These are phyloP conservation scores for Rubia balearica DNA, from an alignment of 305 asterid genomes.

Conservation along the genomic window DNA sequence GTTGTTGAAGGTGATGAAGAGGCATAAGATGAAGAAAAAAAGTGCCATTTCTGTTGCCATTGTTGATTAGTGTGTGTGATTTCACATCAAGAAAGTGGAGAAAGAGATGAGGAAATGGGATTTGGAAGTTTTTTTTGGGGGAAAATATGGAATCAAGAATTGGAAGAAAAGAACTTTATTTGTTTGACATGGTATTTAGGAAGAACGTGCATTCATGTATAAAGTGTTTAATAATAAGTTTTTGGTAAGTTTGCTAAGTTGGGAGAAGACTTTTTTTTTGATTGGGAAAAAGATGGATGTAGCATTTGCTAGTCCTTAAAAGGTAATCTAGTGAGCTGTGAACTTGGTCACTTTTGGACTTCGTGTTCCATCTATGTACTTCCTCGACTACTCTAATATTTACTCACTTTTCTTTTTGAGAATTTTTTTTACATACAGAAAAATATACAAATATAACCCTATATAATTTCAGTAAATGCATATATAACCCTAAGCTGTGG, in stretches of 20 bases:
- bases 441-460: too few species aligned
- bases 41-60: not conserved
- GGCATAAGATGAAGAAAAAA: constrained; percentile 11
- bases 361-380: too few species aligned
- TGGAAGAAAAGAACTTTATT: constrained; percentile 10
- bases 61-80: not conserved
- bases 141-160: not conserved
- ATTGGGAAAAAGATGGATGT: not conserved
- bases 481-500: too few species aligned
- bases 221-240: constrained; percentile 8
- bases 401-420: too few species aligned
- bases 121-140: not conserved
- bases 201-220: constrained; percentile 58
- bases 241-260: constrained; percentile 5
- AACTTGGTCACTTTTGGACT: too few species aligned
- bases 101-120: constrained; percentile 7
- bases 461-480: too few species aligned
- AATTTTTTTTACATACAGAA: too few species aligned
- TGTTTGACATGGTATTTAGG: constrained; percentile 48
- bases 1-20: constrained; percentile 17
- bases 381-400: too few species aligned
- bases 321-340: not conserved
- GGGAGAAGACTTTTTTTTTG: constrained; percentile 24
- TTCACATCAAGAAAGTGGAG: not conserved
- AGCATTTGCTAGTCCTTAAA: not conserved